These are phyloP conservation scores for Ensete glaucum DNA, from an alignment of 176 grass and related monocot genomes.

Conservation along the genomic window DNA sequence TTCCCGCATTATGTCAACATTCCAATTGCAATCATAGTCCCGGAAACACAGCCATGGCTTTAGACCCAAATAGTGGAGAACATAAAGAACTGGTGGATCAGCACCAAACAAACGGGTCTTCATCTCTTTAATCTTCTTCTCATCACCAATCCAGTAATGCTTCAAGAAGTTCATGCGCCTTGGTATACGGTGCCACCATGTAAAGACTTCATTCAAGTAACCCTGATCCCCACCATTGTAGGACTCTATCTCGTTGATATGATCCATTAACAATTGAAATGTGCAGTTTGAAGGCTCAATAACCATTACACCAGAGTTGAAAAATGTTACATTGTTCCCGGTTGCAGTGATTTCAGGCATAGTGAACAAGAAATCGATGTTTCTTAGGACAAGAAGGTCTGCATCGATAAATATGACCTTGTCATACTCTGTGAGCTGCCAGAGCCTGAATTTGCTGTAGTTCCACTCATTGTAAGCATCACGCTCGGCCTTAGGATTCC, in stretches of 20 bases:
- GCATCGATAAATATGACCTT: conserved; percentile 49
- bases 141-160: conserved; percentile 34
- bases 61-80: conserved; percentile 28
- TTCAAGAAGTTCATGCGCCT: conserved; percentile 35
- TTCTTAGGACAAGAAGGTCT: conserved; percentile 33
- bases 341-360: conserved; percentile 36
- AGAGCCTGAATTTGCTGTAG: conserved; percentile 46
- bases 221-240: conserved; percentile 44
- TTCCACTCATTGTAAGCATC: conserved; percentile 42
- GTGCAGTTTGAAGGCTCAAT: conserved; percentile 42
- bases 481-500: conserved; percentile 24
- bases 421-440: conserved; percentile 32
- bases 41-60: conserved; percentile 38
- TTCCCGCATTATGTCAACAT: conserved; percentile 16
- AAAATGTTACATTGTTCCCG: conserved; percentile 27
- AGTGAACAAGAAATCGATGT: conserved; percentile 31
- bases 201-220: conserved; percentile 46
- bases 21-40: conserved; percentile 38
- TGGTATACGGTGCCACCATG: conserved; percentile 39
- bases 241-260: conserved; percentile 42
- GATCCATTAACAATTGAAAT: conserved; percentile 32
- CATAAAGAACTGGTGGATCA: conserved; percentile 20
- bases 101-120: conserved; percentile 22
- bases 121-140: conserved; percentile 14
- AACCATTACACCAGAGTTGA: conserved; percentile 43